These are phyloP conservation scores for Sugiyamaella novakii DNA, from an alignment of 1,139 yeast genomes.

Conservation along the genomic window DNA sequence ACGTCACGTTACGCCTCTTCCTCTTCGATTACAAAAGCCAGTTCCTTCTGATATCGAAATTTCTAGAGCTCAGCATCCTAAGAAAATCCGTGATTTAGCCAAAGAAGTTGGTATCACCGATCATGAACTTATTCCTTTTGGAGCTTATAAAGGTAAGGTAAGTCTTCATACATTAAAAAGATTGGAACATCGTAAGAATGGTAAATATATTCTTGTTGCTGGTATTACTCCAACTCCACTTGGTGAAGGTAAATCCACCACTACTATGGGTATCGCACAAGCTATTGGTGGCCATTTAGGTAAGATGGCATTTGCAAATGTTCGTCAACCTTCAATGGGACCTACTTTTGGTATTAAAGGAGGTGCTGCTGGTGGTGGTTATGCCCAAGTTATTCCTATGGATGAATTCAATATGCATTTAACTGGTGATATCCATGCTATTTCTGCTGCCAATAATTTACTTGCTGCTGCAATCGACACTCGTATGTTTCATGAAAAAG, in stretches of 20 bases:
- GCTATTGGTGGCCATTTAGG: conserved; percentile 92
- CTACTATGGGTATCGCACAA: conserved; percentile 95
- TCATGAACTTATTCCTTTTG: conserved; percentile 86
- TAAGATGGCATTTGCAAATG: conserved; percentile 88
- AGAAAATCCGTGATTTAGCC: conserved; percentile 80
- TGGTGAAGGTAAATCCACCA: conserved; percentile 98
- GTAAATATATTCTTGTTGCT: conserved; percentile 89
- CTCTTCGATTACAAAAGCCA: conserved; percentile 30
- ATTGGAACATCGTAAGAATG: conserved; percentile 66
- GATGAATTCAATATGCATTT: conserved; percentile 98
- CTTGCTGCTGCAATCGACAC: conserved; percentile 98
- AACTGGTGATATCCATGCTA: conserved; percentile 98
- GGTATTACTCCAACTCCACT: conserved; percentile 99
- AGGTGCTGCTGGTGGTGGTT: conserved; percentile 99
- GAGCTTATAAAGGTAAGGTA: conserved; percentile 83
- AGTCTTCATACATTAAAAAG: conserved; percentile 73
- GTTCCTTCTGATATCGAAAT: conserved; percentile 95
- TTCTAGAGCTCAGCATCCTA: conserved; percentile 87
- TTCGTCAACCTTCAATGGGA: conserved; percentile 98
- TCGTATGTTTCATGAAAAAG: conserved; percentile 92
- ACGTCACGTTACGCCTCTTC: conserved; percentile 54
- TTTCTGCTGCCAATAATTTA: conserved; percentile 91
- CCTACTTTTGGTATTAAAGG: conserved; percentile 99
- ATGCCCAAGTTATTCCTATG: conserved; percentile 98
- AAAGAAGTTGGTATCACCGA: conserved; percentile 80